Evolutionary conservation across 148 eudicot genomes (phyloP).

Genomic region (Amaranthus hypochondriacus): DNA sequence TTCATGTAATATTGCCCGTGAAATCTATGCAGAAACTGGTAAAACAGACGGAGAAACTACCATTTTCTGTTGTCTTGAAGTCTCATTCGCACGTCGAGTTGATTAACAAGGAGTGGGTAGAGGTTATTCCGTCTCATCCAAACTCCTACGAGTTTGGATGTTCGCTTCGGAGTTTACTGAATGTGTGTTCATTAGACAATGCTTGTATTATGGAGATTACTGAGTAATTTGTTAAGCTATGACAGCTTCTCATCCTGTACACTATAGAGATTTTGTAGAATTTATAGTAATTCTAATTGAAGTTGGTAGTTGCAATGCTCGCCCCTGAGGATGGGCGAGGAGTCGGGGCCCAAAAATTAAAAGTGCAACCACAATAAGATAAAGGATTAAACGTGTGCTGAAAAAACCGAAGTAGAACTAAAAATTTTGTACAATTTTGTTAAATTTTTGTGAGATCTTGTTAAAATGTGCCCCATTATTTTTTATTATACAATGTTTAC

Average conservation of each 20-base stretch:
- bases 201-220: constrained; percentile 55
- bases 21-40: constrained; percentile 41
- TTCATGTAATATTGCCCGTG: constrained; percentile 52
- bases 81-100: constrained; percentile 52
- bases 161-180: constrained; percentile 57
- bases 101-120: constrained; percentile 69
- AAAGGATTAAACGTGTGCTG: too few species aligned
- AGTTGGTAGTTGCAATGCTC: too few species aligned
- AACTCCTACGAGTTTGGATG: constrained; percentile 68
- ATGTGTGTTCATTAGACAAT: constrained; percentile 35
- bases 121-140: constrained; percentile 48
- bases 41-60: constrained; percentile 41
- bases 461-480: too few species aligned
- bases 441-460: too few species aligned
- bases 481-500: too few species aligned
- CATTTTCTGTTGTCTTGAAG: constrained; percentile 36
- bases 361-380: too few species aligned
- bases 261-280: neutral
- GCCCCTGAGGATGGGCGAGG: too few species aligned
- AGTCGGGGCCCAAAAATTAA: too few species aligned
- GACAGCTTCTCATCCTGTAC: neutral
- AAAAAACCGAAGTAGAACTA: too few species aligned
- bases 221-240: constrained; percentile 21
- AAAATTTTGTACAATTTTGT: too few species aligned
- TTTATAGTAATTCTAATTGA: neutral